These are phyloP conservation scores for Actinomortierella ambigua DNA, from an alignment of 371 early-diverging fungal species.

Conservation along the genomic window DNA sequence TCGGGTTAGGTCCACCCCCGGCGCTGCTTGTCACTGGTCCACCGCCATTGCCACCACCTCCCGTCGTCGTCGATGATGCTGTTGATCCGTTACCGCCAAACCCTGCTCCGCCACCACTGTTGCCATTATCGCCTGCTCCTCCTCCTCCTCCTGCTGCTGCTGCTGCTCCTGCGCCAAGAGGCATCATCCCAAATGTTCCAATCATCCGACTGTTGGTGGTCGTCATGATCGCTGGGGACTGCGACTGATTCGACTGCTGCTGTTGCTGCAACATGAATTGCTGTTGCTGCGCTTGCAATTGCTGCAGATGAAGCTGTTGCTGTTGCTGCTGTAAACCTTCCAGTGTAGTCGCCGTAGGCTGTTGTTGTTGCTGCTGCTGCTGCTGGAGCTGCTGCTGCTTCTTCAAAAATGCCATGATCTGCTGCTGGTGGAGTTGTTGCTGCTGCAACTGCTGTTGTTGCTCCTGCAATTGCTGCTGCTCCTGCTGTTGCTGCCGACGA, in stretches of 20 bases:
- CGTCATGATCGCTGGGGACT: conserved; percentile 40
- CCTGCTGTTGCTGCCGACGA: conserved; percentile 38
- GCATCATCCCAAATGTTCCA: no score
- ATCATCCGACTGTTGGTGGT: conserved; percentile 47
- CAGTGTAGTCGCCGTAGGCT: conserved; percentile 27
- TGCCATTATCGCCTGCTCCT: conserved; percentile 24
- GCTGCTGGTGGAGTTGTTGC: conserved; percentile 22
- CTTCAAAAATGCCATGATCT: conserved; percentile 16
- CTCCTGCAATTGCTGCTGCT: conserved; percentile 20
- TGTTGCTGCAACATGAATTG: conserved; percentile 14
- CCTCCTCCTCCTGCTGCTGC: not conserved
- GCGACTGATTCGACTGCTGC: conserved; percentile 20
- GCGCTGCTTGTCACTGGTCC: conserved; percentile 11
- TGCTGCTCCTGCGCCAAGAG: no score
- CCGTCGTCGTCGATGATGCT: not conserved
- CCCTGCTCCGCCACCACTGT: conserved; percentile 14
- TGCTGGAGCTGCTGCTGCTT: conserved; percentile 36
- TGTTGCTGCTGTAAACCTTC: conserved; percentile 36
- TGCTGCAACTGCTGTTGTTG: conserved; percentile 24
- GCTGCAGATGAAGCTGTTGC: conserved; percentile 18
- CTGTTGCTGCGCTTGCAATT: conserved; percentile 23
- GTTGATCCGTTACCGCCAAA: no score
- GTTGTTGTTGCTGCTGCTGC: conserved; percentile 42
- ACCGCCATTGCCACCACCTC: conserved; percentile 12
- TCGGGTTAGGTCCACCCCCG: conserved; percentile 40